A percentile compares a stretch with the other conserved stretches of the same genome.
Evolutionary conservation across 2,329 filamentous ascomycete genomes (phyloP).

Genomic region (Trichoderma brevicompactum): DNA sequence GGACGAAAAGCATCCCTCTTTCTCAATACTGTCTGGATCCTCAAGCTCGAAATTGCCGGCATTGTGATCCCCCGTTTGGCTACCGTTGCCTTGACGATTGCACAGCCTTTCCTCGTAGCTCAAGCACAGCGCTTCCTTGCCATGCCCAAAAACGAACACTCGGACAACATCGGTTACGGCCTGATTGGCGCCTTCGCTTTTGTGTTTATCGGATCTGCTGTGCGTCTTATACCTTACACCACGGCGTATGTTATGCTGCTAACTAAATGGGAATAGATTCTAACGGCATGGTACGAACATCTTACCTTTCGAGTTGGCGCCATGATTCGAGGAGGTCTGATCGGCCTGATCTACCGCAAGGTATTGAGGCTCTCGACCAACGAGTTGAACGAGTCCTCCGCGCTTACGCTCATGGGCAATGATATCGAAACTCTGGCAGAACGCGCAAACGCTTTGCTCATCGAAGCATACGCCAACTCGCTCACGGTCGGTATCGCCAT

Average conservation of each 20-base stretch:
- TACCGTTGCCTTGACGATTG: slow-evolving; percentile 39
- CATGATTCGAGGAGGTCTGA: slow-evolving; percentile 41
- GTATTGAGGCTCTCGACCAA: slow-evolving; percentile 37
- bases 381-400: slow-evolving; percentile 38
- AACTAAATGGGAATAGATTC: slow-evolving; percentile 31
- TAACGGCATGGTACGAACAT: slow-evolving; percentile 43
- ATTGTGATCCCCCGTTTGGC: slow-evolving; percentile 38
- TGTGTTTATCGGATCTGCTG: slow-evolving; percentile 41
- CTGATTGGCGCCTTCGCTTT: slow-evolving; percentile 41
- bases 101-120: slow-evolving; percentile 41
- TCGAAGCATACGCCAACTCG: slow-evolving; percentile 41
- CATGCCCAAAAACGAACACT: slow-evolving; percentile 34
- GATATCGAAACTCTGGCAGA: slow-evolving; percentile 41
- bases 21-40: slow-evolving; percentile 34
- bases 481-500: slow-evolving; percentile 41
- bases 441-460: slow-evolving; percentile 36
- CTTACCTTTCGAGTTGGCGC: slow-evolving; percentile 38
- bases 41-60: slow-evolving; percentile 40
- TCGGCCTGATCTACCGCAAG: slow-evolving; percentile 40
- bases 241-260: not conserved
- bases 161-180: slow-evolving; percentile 39
- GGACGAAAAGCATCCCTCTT: slow-evolving; percentile 38
- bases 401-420: slow-evolving; percentile 41
- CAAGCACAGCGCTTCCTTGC: slow-evolving; percentile 38
- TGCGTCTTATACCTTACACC: slow-evolving; percentile 26